Conservation (phyloP, 2,329 filamentous ascomycete genomes). For the Epicoccum nigrum region DNA sequence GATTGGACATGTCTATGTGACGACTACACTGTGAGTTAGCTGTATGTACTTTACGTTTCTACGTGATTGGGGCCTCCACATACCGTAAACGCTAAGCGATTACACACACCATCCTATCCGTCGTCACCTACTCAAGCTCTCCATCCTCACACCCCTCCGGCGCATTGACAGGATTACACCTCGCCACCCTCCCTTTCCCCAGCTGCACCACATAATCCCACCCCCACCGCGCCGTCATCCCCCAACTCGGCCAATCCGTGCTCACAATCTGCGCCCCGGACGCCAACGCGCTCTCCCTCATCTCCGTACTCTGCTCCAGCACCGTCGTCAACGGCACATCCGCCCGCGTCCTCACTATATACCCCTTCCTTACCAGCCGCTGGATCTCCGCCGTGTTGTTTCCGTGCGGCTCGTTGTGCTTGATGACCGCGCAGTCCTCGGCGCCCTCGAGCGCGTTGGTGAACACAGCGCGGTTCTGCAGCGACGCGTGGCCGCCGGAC, state of each 20-base stretch:
- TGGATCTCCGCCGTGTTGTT: slow-evolving; percentile 51
- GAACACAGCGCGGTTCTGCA: slow-evolving; percentile 56
- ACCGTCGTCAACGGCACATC: slow-evolving; percentile 56
- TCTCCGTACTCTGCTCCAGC: slow-evolving; percentile 49
- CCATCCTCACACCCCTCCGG: slow-evolving; percentile 45
- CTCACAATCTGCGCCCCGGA: slow-evolving; percentile 59
- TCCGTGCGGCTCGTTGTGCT: slow-evolving; percentile 54
- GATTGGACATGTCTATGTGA: too few species aligned
- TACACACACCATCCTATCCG: too few species aligned
- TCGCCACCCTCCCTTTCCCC: slow-evolving; percentile 37
- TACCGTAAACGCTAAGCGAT: too few species aligned
- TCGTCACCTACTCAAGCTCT: slow-evolving; percentile 13
- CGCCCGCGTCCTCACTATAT: slow-evolving; percentile 57
- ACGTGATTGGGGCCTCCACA: too few species aligned
- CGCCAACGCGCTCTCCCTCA: slow-evolving; percentile 51
- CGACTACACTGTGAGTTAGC: too few species aligned
- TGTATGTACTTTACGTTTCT: too few species aligned
- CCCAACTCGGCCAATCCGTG: slow-evolving; percentile 57
- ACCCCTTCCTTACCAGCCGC: slow-evolving; percentile 53
- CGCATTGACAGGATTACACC: slow-evolving; percentile 49
- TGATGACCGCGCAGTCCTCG: slow-evolving; percentile 57
- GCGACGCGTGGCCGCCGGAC: slow-evolving; percentile 38
- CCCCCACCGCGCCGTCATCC: slow-evolving; percentile 55
- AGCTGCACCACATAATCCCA: slow-evolving; percentile 55
- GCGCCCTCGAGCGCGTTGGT: slow-evolving; percentile 56